Conservation (phyloP, 768 basidiomycete genomes). For the Psilocybe tampanensis region DNA sequence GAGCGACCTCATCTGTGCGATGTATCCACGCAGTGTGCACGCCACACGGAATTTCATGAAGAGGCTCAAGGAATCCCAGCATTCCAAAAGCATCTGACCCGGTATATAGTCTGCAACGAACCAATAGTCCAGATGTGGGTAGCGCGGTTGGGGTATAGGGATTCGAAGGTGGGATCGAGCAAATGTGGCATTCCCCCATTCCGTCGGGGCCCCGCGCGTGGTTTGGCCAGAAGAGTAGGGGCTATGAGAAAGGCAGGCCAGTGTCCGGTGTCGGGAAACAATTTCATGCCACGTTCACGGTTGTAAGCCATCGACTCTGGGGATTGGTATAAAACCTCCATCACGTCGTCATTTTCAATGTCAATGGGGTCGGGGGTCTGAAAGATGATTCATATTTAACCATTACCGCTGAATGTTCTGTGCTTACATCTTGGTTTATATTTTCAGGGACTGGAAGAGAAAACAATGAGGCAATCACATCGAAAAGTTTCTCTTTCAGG, state of each 20-base stretch:
- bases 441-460: slow-evolving; percentile 5
- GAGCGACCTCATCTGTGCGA: slow-evolving; percentile 24
- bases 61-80: slow-evolving; percentile 24
- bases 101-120: slow-evolving; percentile 28
- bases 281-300: background rate
- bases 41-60: slow-evolving; percentile 25
- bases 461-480: slow-evolving; percentile 2
- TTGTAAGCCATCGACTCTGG: slow-evolving; percentile 3
- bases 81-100: slow-evolving; percentile 21
- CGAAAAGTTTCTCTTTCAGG: background rate
- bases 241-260: slow-evolving; percentile 1
- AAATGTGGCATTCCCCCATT: slow-evolving; percentile 1
- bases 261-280: background rate
- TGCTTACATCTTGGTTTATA: slow-evolving; percentile 6
- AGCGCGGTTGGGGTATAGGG: slow-evolving; percentile 4
- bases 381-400: background rate
- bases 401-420: background rate
- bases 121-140: slow-evolving; percentile 11
- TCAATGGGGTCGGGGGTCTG: slow-evolving; percentile 1
- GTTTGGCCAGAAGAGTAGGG: slow-evolving; percentile 9
- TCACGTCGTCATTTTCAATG: slow-evolving; percentile 1
- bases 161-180: slow-evolving; percentile 4
- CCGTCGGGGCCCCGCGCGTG: background rate
- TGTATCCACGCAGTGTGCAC: slow-evolving; percentile 28
- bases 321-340: background rate